Evolutionary conservation across 768 basidiomycete species (phyloP), one percentile per base, ranked within the genome.

Genomic region (Boletus rubropictus): DNA sequence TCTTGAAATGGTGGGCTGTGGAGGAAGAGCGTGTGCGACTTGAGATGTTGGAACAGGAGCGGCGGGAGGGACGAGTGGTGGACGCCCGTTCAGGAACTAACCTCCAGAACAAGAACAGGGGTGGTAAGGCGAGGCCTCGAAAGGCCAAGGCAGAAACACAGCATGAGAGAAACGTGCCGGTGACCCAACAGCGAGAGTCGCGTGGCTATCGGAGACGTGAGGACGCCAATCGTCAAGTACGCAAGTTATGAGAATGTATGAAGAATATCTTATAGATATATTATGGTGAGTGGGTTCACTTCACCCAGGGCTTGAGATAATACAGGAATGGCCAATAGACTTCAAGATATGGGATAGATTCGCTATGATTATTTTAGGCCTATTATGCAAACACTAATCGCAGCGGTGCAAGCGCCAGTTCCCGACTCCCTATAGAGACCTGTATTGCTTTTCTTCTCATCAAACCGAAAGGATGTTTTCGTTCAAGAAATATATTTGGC

Each of bases 1-100:
- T 96, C 61, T 63, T 94, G 63, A 77, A 71, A 55, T 96, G 93
- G 93, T 96, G 92, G 90, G 72, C 79, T 1, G 81, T 75, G 7
- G 93, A 95, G 64, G 89, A 91, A 63, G 81, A 78, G 57, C 73
- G 86, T 14, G 63, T 88, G n/a, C 74, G 68, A 53, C 53, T 69
- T 28, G 82, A 86, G 63, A 70, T 71, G 44, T 44, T 39, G 32
- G 46, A 24, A 15, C 49, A 42, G 27, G 50, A 40, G n/a, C 33
- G 5, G 6, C 37, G 0, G 3, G 46, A n/a, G n/a, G n/a, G n/a
- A n/a, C n/a, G 38, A 25, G 33, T 12, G 3, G 18, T 11, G 32
- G 32, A n/a, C 4, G 28, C 20, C 1, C 6, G 18, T 9, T 28
- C 5, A n/a, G 34, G 18, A 24, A 6, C 28, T 8, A 8, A 10